Conservation (phyloP, 2,329 filamentous ascomycete species). For the Thyridium curvatum region DNA sequence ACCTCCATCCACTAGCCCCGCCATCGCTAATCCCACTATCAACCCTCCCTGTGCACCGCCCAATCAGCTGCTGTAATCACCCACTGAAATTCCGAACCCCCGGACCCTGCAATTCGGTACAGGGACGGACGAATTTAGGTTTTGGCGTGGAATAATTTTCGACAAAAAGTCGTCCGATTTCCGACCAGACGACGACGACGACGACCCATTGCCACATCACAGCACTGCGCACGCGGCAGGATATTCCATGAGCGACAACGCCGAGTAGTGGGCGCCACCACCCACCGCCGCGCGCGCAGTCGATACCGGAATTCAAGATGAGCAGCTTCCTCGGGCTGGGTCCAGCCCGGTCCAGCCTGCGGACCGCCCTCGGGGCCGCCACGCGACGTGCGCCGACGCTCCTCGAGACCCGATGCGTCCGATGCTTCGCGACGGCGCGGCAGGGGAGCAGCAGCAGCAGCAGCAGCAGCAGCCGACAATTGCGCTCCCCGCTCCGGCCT, state of each 20-base stretch:
- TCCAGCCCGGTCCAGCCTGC: neutral
- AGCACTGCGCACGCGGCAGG: too few relatives aligned
- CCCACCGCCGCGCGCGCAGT: neutral
- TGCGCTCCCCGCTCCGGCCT: too few relatives aligned
- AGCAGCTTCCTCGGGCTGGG: neutral
- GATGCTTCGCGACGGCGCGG: constrained; percentile 25
- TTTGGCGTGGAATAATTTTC: too few relatives aligned
- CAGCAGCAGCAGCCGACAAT: constrained; percentile 1
- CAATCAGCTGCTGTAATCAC: too few relatives aligned
- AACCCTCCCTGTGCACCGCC: too few relatives aligned
- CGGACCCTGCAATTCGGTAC: neutral
- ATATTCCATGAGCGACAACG: neutral
- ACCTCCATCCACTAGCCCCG: neutral
- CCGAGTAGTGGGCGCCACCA: neutral
- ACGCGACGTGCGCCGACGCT: neutral
- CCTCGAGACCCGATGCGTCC: neutral
- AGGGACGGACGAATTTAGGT: too few relatives aligned
- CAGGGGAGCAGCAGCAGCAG: constrained; percentile 6
- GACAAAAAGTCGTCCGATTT: too few relatives aligned
- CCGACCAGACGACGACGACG: too few relatives aligned
- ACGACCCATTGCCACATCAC: too few relatives aligned
- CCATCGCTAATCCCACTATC: neutral
- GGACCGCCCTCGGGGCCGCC: neutral
- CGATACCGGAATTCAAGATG: neutral
- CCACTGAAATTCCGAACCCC: neutral